These are phyloP conservation scores for Colletotrichum gigasporum DNA, from an alignment of 2,329 filamentous ascomycete genomes.

Conservation along the genomic window DNA sequence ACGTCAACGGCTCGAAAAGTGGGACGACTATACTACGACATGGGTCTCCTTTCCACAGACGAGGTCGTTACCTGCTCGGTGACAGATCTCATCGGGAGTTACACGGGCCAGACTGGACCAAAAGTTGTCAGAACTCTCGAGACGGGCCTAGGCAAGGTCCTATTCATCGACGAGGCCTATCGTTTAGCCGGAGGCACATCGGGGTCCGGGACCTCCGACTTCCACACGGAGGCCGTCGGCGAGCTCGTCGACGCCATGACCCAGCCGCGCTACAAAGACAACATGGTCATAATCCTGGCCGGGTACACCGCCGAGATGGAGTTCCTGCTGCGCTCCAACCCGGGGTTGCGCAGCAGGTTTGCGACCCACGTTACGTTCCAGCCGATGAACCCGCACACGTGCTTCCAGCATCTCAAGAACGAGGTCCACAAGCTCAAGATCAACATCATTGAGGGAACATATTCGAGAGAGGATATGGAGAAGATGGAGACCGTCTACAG, in stretches of 20 bases:
- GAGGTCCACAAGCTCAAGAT: constrained; percentile 36
- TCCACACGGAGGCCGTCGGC: constrained; percentile 46
- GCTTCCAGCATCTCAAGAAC: constrained; percentile 37
- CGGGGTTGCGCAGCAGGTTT: constrained; percentile 62
- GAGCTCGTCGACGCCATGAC: constrained; percentile 41
- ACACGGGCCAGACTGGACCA: constrained; percentile 65
- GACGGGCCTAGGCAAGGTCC: constrained; percentile 60
- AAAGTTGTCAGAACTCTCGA: constrained; percentile 62
- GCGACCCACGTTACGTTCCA: constrained; percentile 30
- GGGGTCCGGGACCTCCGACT: constrained; percentile 45
- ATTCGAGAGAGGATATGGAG: background rate
- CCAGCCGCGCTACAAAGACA: constrained; percentile 54
- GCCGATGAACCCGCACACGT: background rate
- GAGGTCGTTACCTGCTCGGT: constrained; percentile 65
- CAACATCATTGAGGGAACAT: background rate
- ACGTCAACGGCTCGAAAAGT: constrained; percentile 66
- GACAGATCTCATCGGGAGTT: constrained; percentile 63
- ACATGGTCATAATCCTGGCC: constrained; percentile 62
- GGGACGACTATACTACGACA: constrained; percentile 66
- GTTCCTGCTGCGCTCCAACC: constrained; percentile 58
- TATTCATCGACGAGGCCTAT: constrained; percentile 68
- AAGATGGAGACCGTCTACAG: background rate
- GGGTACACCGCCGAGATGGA: constrained; percentile 65
- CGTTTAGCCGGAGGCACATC: constrained; percentile 47
- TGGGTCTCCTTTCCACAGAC: constrained; percentile 61